Evolutionary conservation across 164 flowering plant species (phyloP).

Genomic region (Magnolia kwangsiensis): DNA sequence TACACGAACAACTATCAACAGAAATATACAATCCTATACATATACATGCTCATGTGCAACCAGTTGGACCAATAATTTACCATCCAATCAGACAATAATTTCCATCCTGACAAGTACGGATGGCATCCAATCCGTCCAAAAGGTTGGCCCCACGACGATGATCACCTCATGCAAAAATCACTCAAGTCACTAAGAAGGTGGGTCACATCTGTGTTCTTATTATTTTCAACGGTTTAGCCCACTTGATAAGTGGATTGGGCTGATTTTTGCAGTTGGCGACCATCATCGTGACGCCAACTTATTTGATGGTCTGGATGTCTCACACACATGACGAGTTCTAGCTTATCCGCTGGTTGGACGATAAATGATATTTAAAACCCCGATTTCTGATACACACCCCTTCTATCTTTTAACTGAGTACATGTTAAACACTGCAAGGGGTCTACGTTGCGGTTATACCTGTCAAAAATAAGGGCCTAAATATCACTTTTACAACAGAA

Average conservation of each 20-base stretch:
- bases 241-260: no score
- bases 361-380: not conserved
- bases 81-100: not conserved
- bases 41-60: not conserved
- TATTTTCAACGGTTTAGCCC: no score
- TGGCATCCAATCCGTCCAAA: not conserved
- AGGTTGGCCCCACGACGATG: not conserved
- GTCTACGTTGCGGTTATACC: no score
- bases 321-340: not conserved
- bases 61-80: no score
- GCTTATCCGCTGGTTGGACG: not conserved
- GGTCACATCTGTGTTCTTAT: not conserved
- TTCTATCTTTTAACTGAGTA: not conserved
- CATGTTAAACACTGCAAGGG: not conserved
- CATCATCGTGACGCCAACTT: not conserved
- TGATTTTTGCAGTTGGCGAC: not conserved
- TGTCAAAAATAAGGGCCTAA: not conserved
- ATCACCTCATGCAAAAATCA: not conserved
- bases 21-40: not conserved
- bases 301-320: not conserved
- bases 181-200: no score
- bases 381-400: not conserved
- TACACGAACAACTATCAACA: not conserved
- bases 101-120: not conserved
- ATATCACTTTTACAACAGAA: not conserved